Evolutionary conservation across 768 basidiomycete species (phyloP), one percentile per base, ranked within the genome.

Genomic region (Panellus pusillus): DNA sequence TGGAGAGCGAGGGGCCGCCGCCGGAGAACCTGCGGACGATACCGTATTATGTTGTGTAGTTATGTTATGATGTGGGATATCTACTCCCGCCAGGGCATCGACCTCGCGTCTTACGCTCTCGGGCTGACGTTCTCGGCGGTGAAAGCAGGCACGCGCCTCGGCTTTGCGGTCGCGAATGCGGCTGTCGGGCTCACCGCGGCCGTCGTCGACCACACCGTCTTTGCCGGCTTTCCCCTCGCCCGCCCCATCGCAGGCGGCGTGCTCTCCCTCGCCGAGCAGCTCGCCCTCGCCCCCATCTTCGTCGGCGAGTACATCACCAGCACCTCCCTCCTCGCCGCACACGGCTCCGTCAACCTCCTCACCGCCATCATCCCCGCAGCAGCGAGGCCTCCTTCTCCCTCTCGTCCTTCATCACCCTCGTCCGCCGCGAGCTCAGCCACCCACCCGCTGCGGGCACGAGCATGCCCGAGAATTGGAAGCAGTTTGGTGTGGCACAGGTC

Each of bases 341-440:
- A 89, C 53, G 80, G 82, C 58, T 89, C 89, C 20, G 82, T 91
- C 58, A 88, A 90, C 62, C 77, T 84, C 41, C 79, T 91, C 37
- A 80, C 85, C 9, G 75, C 79, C 37, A 82, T 90, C 58, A 87
- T 89, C 65, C 85, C 86, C 2, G 85, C 4, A 84, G 82, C 62
- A 85, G 83, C 62, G 91, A 91, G 56, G 85, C 89, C 2, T 86
- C 87, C 15, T 92, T 92, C 68, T 91, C 89, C 2, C 73, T 93
- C 7, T 84, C 82, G 9, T 84, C 88, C 9, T 91, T 93, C 68
- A 86, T 93, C 50, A 78, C 76, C 29, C 82, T 93, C 29, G 89
- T 93, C n/a, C 81, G 82, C 47, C 75, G 86, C 36, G 91, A 93
- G 71, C 88, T 88, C 86, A 75, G 76, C 55, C 74, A 81, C n/a